Conservation (phyloP, 345 rosid species). For the Populus davidiana region DNA sequence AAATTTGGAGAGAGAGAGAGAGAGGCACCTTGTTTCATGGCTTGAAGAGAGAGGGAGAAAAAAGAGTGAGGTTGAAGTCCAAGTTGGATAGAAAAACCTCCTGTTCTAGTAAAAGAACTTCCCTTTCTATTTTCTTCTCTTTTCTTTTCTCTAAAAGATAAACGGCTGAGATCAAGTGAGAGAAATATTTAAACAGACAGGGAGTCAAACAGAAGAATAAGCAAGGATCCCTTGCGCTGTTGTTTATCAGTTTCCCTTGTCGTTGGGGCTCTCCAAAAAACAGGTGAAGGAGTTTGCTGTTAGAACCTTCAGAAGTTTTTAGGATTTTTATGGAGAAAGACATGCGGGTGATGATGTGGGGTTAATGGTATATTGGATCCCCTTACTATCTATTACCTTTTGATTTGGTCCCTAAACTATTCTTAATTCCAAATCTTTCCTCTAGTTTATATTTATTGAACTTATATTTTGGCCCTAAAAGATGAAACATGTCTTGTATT, state of each 20-base stretch:
- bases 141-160: not conserved
- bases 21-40: slow-evolving; percentile 35
- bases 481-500: not conserved
- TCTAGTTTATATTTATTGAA: not conserved
- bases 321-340: not conserved
- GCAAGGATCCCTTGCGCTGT: not conserved
- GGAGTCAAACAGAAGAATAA: not conserved
- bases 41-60: slow-evolving; percentile 17
- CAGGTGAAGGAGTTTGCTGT: not conserved
- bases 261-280: not conserved
- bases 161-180: slow-evolving; percentile 27
- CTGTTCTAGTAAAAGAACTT: not conserved
- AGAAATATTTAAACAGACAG: not conserved
- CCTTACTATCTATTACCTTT: not conserved
- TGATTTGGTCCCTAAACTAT: not conserved
- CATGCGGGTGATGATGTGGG: slow-evolving; percentile 32
- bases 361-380: not conserved
- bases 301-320: not conserved
- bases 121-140: not conserved
- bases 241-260: not conserved
- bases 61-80: slow-evolving; percentile 58
- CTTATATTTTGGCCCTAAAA: not conserved
- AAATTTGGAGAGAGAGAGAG: not conserved
- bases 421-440: not conserved
- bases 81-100: slow-evolving; percentile 29